Evolutionary conservation across 345 rosid genomes (phyloP), one percentile per base, ranked within the genome.

Genomic region (Brassica incana): DNA sequence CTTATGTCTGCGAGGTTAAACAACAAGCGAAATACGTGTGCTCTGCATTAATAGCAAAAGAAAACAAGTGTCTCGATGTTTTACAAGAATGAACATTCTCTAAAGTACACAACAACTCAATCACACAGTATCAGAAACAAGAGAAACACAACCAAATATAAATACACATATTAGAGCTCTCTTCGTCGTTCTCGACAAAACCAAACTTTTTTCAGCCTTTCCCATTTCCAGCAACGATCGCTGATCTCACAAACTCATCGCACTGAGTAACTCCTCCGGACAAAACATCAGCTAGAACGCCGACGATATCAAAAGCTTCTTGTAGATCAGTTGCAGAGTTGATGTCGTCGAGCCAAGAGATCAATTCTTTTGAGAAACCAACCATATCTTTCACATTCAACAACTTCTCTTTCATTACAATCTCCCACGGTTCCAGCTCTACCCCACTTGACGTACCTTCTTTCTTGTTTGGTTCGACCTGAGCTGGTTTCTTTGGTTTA

Each of bases 301-400:
- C 97, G 0, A 93, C 87, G 6, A 90, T 82, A 58, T 93, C 99
- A 65, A 96, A 96, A 1, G 97, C 97, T 83, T 93, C 97, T 86
- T 88, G 99, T 82, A 93, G 86, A 81, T 88, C 92, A 20, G 85
- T 80, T 2, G 92, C 91, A 0, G 90, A 84, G 77, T 73, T 85
- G 86, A 96, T 96, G 66, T 90, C 97, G 11, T 93, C 97, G 1
- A 92, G 90, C 95, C 97, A 95, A 2, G 89, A 80, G 66, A 92
- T 82, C 82, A 95, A 50, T 82, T 95, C 98, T 73, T 91, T 91
- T 7, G 97, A 88, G 87, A 92, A 87, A 5, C 91, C 93, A 64
- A 88, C 75, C 99, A 95, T 87, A 63, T 92, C 99, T 85, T 83
- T 88, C 83, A 82, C 87, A 69, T 90, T 93, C 61, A 87, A 18